Conservation (phyloP, 2,329 filamentous ascomycete genomes). For the Trichoderma sp. region DNA sequence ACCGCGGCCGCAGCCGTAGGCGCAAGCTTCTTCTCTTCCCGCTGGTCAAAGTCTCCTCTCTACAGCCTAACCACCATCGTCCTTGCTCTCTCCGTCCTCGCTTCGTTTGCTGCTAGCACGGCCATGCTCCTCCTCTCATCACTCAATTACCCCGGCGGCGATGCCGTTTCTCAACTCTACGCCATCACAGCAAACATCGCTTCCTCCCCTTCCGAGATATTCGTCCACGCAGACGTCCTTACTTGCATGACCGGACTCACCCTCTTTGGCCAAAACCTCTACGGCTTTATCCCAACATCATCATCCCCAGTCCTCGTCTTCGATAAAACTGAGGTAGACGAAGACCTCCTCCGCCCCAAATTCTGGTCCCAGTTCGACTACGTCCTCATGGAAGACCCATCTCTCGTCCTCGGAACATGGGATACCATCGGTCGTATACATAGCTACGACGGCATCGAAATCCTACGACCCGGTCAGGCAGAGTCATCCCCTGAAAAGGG, state of each 20-base stretch:
- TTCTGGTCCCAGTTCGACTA: constrained; percentile 70
- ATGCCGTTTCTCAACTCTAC: constrained; percentile 65
- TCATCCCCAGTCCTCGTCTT: constrained; percentile 43
- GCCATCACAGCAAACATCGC: constrained; percentile 31
- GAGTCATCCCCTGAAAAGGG: constrained; percentile 21
- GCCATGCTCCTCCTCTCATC: constrained; percentile 76
- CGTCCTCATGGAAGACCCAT: constrained; percentile 56
- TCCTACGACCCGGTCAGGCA: constrained; percentile 51
- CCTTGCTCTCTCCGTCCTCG: constrained; percentile 61
- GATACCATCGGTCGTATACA: constrained; percentile 57
- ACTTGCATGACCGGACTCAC: constrained; percentile 72
- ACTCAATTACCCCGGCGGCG: constrained; percentile 91
- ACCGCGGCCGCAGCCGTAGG: constrained; percentile 76
- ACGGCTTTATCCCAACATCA: constrained; percentile 35
- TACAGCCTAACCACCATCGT: constrained; percentile 56
- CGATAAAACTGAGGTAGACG: constrained; percentile 63
- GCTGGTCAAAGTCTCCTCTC: constrained; percentile 60
- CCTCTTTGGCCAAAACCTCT: constrained; percentile 59
- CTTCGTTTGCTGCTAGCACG: constrained; percentile 61
- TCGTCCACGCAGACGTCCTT: constrained; percentile 64
- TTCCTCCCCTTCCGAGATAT: constrained; percentile 32
- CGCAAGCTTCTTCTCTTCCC: constrained; percentile 69
- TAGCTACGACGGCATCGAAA: constrained; percentile 60
- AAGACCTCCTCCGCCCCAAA: constrained; percentile 44
- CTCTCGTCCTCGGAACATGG: constrained; percentile 53